These are phyloP conservation scores for Arthromyces matolae DNA, from an alignment of 768 basidiomycete species.

Conservation along the genomic window DNA sequence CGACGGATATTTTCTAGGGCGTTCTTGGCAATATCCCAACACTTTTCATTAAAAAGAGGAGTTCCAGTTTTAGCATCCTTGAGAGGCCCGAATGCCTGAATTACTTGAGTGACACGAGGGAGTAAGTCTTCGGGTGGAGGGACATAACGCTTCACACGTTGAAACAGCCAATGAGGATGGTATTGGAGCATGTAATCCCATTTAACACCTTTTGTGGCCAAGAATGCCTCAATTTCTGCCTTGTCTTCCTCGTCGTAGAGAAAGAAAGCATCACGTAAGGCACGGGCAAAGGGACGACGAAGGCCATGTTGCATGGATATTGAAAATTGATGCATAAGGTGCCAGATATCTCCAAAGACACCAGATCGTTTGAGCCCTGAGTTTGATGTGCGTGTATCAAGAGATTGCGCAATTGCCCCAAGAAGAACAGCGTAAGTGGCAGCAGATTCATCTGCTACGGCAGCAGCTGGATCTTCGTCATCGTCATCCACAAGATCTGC, in stretches of 20 bases:
- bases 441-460: too few species aligned
- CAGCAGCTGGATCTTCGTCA: too few species aligned
- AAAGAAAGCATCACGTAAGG: not conserved
- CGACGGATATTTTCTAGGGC: not conserved
- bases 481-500: too few species aligned
- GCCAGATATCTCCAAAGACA: not conserved
- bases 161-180: not conserved
- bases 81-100: not conserved
- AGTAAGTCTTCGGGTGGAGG: not conserved
- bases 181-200: not conserved
- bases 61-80: not conserved
- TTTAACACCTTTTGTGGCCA: not conserved
- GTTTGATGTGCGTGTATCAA: not conserved
- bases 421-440: not conserved
- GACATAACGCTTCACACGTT: not conserved
- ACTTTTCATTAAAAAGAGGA: not conserved
- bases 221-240: not conserved
- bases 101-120: not conserved
- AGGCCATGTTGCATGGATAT: not conserved
- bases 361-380: not conserved
- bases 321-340: not conserved
- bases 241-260: not conserved
- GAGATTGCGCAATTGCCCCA: not conserved
- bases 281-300: too few species aligned
- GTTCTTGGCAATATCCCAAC: not conserved